These are phyloP conservation scores for Hyphopichia burtonii DNA, from an alignment of 1,139 yeast species.

Conservation along the genomic window DNA sequence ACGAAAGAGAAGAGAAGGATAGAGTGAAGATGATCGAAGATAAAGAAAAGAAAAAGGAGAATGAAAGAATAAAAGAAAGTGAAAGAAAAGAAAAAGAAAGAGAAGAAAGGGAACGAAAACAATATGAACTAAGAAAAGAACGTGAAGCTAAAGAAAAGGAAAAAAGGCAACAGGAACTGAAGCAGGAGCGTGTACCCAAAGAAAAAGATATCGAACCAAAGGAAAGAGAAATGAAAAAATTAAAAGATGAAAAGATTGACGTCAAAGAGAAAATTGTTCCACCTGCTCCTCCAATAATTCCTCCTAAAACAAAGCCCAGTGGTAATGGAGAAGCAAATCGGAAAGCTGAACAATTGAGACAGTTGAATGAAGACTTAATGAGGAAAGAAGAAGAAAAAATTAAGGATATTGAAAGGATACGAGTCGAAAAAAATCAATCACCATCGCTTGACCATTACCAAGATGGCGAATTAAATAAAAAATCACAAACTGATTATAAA, in stretches of 20 bases:
- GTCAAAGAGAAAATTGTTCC: not conserved
- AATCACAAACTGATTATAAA: slow-evolving; percentile 12
- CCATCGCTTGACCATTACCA: slow-evolving; percentile 6
- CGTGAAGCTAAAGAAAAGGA: slow-evolving; percentile 1
- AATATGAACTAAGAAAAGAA: not conserved
- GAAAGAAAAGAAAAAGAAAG: slow-evolving; percentile 2
- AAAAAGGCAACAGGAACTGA: too few species aligned
- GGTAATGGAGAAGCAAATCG: slow-evolving; percentile 9
- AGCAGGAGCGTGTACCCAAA: too few species aligned
- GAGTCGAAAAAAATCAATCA: slow-evolving; percentile 7
- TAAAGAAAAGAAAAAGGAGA: slow-evolving; percentile 4
- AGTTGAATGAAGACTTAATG: slow-evolving; percentile 19
- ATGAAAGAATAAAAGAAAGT: not conserved
- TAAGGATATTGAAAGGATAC: slow-evolving; percentile 9
- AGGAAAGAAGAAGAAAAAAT: slow-evolving; percentile 9
- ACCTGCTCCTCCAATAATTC: not conserved
- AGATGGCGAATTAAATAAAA: not conserved
- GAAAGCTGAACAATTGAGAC: slow-evolving; percentile 17
- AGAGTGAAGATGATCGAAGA: too few species aligned
- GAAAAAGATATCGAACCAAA: slow-evolving; percentile 1
- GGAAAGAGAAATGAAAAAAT: slow-evolving; percentile 4
- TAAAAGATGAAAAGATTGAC: slow-evolving; percentile 2
- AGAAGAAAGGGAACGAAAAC: slow-evolving; percentile 3
- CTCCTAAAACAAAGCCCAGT: not conserved
- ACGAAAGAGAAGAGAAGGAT: not conserved